Conservation (phyloP, 176 grass and related monocot genomes). For the Phragmites australis region DNA sequence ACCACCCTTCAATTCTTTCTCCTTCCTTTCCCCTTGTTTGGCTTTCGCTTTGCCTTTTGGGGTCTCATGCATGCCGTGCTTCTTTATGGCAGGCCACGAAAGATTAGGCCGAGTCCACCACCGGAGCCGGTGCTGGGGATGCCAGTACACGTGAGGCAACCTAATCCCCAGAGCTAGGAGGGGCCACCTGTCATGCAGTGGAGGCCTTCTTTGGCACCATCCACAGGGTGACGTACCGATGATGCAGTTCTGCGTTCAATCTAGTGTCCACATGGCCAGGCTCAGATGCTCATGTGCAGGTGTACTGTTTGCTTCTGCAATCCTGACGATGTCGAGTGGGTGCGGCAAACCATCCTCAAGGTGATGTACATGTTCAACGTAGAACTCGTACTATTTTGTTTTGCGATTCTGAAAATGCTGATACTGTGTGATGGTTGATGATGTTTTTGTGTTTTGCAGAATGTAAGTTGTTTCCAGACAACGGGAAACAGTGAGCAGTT, state of each 20-base stretch:
- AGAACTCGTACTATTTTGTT: not conserved
- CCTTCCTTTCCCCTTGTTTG: not conserved
- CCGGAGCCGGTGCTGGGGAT: not conserved
- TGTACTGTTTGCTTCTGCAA: constrained; percentile 4
- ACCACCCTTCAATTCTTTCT: not conserved
- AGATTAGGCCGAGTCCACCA: constrained; percentile 39
- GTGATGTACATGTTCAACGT: not conserved
- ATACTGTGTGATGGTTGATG: not conserved
- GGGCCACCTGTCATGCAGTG: constrained; percentile 26
- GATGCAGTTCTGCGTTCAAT: constrained; percentile 41
- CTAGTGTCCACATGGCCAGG: not conserved
- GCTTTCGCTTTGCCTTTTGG: constrained; percentile 30
- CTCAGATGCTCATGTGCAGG: not conserved
- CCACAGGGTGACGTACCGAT: constrained; percentile 34
- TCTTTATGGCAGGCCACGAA: constrained; percentile 39
- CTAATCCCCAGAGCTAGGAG: not conserved
- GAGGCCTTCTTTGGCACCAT: constrained; percentile 13
- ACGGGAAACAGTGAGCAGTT: too few relatives aligned
- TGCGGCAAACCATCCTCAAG: not conserved
- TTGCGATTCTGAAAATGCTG: not conserved
- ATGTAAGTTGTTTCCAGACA: not conserved
- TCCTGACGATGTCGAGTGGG: not conserved
- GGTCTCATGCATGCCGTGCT: constrained; percentile 17
- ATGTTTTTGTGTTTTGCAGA: not conserved
- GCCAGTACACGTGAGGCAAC: constrained; percentile 38